Evolutionary conservation across 2,329 filamentous ascomycete genomes (phyloP), one percentile per base, ranked within the genome.

Genomic region (Colletotrichum caudatum): DNA sequence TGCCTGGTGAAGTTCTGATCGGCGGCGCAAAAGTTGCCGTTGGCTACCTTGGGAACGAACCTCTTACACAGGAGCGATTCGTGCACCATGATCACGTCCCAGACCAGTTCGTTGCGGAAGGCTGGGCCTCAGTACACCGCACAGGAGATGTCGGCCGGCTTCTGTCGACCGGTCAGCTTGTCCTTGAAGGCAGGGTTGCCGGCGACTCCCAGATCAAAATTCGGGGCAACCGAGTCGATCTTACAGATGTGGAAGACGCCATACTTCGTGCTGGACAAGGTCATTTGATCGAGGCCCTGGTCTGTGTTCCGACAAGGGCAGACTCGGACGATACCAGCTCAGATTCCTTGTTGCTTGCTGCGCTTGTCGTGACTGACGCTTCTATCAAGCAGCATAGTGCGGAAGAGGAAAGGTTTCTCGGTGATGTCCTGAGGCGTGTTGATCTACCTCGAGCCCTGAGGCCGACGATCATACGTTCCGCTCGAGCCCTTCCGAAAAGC

Each of bases 1-100:
- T 80, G 41, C 39, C 73, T 18, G 79, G 79, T 8, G 78, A 81
- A 73, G 72, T 81, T 57, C 79, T 75, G 44, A 78, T 81, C 46
- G 78, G 78, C 37, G 79, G 79, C 9, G 75, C 72, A 11, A 75
- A 78, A 5, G 73, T 80, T 26, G 77, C 77, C 12, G 54, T 69
- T 37, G 81, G 81, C 1, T 84, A 84, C 65, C 2, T 54, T 9
- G 16, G 18, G 29, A 20, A 33, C 5, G 18, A 35, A 11, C 3
- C 51, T n/a, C 29, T 26, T 9, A 54, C 51, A 20, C 29, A 35
- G 5, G 29, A 33, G 29, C 26, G 16, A 3, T 54, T 54, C 5
- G 6, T n/a, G 5, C 4, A 35, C 14, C 9, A 54, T 18, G 29
- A 4, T 11, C 16, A 33, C 16, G 51, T 20, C 18, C 51, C 51